Percentiles rank a stretch among this genome's conserved stretches.
Conservation (phyloP, 139 green algal genomes). For the Nannochloris sp. region DNA sequence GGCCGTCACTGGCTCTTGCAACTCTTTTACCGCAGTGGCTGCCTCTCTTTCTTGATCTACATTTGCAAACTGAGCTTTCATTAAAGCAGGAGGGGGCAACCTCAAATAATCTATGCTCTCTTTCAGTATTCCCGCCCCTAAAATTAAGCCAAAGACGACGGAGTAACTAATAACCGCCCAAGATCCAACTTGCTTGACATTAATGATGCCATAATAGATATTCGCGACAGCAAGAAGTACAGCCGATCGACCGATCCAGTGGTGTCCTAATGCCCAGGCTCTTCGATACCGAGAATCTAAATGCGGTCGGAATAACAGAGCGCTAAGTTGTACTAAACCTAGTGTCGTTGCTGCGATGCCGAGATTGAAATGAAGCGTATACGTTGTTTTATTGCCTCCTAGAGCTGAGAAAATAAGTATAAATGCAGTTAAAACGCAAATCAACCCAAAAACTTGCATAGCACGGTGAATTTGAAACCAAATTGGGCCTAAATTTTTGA, state of each 20-base stretch:
- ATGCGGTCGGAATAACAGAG: too few species aligned
- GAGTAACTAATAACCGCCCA: constrained; percentile 13
- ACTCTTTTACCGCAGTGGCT: background rate
- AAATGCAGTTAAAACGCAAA: too few species aligned
- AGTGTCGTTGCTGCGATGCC: too few species aligned
- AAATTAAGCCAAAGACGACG: constrained; percentile 6
- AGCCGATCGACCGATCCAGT: constrained; percentile 11
- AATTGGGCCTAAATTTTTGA: too few species aligned
- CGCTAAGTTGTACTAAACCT: too few species aligned
- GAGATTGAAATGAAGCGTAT: too few species aligned
- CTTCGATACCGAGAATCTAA: too few species aligned
- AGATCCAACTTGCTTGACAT: constrained; percentile 1
- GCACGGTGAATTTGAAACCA: too few species aligned
- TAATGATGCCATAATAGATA: constrained; percentile 26
- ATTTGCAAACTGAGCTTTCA: background rate
- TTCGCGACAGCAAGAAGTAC: constrained; percentile 17
- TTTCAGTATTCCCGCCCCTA: too few species aligned
- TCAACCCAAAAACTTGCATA: too few species aligned
- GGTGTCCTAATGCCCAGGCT: constrained; percentile 10
- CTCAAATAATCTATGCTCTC: background rate
- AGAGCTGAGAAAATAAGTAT: too few species aligned
- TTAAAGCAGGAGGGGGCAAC: background rate
- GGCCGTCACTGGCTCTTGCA: background rate
- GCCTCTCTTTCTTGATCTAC: background rate
- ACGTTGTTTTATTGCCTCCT: too few species aligned